These are phyloP conservation scores for Dentipellis fragilis DNA, from an alignment of 768 basidiomycete species.

Conservation along the genomic window DNA sequence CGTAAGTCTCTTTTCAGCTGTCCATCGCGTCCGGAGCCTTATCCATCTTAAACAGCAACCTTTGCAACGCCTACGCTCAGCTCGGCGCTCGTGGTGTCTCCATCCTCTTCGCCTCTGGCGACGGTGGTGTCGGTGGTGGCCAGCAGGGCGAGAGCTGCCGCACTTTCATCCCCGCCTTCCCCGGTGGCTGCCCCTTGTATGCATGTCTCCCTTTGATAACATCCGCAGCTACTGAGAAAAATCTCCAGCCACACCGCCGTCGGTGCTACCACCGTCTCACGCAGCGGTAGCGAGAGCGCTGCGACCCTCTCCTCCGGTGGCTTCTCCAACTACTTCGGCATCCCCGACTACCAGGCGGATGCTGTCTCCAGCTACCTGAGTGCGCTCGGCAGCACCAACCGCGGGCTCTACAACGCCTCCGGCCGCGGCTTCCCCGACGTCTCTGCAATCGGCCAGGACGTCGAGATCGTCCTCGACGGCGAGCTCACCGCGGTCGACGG, in stretches of 20 bases:
- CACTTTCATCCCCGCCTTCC: conserved; percentile 47
- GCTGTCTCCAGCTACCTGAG: conserved; percentile 8
- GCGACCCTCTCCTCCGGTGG: conserved; percentile 15
- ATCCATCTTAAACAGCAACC: not conserved
- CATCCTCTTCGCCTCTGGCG: conserved; percentile 56
- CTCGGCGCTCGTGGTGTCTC: conserved; percentile 55
- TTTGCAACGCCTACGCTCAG: conserved; percentile 10
- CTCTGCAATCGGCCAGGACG: not conserved
- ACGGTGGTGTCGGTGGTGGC: conserved; percentile 59
- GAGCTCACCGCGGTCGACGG: conserved; percentile 17
- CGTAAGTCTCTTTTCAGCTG: not conserved
- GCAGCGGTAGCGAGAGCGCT: conserved; percentile 17
- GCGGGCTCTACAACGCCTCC: conserved; percentile 11
- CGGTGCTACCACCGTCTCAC: conserved; percentile 40
- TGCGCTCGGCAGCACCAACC: conserved; percentile 3
- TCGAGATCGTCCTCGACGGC: not conserved
- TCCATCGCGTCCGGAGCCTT: too few species aligned
- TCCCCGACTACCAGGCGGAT: conserved; percentile 8
- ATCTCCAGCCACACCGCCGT: conserved; percentile 56
- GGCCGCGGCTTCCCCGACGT: conserved; percentile 17
- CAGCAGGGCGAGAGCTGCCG: conserved; percentile 42
- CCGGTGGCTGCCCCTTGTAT: conserved; percentile 38
- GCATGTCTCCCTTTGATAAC: conserved; percentile 12
- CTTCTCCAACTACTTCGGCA: conserved; percentile 14
- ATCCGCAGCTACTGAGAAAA: not conserved